Evolutionary conservation across 1,284 basidiomycete species (phyloP).

Genomic region (Irpex lacteus): DNA sequence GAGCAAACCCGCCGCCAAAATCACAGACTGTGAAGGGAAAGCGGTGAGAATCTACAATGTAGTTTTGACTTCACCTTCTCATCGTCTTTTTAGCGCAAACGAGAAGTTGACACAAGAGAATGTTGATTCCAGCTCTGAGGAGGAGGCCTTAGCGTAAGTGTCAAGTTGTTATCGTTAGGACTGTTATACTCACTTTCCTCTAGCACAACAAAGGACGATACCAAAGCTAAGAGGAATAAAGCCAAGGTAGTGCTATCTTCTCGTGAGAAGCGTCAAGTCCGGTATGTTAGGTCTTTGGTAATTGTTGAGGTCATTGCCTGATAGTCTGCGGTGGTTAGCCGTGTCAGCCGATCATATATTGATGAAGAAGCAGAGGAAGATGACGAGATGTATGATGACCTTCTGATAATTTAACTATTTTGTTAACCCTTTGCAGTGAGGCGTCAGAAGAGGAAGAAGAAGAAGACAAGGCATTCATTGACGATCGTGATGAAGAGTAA

Average conservation of each 20-base stretch:
- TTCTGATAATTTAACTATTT: neutral
- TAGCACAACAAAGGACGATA: no score
- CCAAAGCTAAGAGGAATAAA: no score
- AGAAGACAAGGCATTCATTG: neutral
- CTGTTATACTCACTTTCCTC: no score
- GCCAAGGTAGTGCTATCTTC: no score
- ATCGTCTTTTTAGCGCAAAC: no score
- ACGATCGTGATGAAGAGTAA: neutral
- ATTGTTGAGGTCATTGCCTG: neutral
- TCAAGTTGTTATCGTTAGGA: neutral
- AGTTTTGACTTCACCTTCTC: no score
- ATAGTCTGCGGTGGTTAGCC: neutral
- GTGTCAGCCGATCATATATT: neutral
- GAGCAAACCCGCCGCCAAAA: no score
- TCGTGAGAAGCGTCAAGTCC: no score
- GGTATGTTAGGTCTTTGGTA: no score
- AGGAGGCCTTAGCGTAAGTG: neutral
- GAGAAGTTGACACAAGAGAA: no score
- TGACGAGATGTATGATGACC: neutral
- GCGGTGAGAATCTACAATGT: no score
- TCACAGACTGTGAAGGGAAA: no score
- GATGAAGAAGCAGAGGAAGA: neutral
- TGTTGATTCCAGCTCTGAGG: neutral
- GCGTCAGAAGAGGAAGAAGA: neutral
- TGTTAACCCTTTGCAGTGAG: neutral